Evolutionary conservation across 2,329 filamentous ascomycete genomes (phyloP).

Genomic region (Phyllosticta citriasiana): DNA sequence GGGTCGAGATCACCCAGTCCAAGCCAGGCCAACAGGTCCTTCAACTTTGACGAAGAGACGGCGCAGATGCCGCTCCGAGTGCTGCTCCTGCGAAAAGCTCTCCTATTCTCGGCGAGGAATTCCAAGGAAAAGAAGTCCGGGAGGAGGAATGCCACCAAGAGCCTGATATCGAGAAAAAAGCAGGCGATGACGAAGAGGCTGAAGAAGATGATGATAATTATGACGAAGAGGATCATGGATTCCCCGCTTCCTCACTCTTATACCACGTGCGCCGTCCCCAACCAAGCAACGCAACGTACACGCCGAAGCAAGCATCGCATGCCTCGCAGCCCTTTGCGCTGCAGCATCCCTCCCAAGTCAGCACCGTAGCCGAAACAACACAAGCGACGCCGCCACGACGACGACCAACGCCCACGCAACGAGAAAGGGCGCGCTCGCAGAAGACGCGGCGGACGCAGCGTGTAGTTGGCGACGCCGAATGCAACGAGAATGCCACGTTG

Average conservation of each 20-base stretch:
- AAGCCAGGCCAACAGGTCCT: not conserved
- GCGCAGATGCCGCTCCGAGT: slow-evolving; percentile 13
- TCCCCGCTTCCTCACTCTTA: not conserved
- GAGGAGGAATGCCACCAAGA: not conserved
- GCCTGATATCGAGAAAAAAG: not conserved
- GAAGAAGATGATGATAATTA: not conserved
- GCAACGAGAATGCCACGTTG: not conserved
- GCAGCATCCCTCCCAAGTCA: not conserved
- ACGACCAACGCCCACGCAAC: not conserved
- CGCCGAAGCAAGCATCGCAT: not conserved
- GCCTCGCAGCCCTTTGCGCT: not conserved
- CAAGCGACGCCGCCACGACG: not conserved
- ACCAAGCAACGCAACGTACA: not conserved
- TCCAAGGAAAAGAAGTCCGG: not conserved
- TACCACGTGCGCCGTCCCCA: not conserved
- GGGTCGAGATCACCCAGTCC: not conserved
- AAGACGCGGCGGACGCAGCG: not conserved
- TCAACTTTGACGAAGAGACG: slow-evolving; percentile 1
- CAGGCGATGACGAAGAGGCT: not conserved
- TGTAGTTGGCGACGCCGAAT: not conserved
- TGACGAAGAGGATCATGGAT: not conserved
- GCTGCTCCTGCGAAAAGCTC: not conserved
- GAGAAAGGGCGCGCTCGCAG: not conserved
- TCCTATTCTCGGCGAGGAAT: not conserved
- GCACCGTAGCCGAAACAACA: not conserved